Base-by-base conservation (phyloP, 2,329 filamentous ascomycete genomes). In the Paraphoma chrysanthemicola region DNA sequence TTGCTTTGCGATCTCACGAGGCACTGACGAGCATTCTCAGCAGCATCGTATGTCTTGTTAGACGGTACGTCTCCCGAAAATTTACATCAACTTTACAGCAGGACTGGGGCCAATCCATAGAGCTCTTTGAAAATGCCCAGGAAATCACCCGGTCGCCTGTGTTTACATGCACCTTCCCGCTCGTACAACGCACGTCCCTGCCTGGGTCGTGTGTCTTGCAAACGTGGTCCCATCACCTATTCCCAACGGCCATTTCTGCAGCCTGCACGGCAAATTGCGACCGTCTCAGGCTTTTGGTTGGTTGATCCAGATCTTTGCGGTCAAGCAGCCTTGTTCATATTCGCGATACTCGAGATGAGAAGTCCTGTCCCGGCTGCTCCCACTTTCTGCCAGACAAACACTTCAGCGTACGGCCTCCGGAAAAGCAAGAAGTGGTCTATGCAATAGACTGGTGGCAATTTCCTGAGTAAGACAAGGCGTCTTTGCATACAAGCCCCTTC, bases 131-230 rank as follows among this genome's bases (percentile, higher is more conserved):
- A 42, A 53, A 33, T 63, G 46, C 57, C 57, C 44, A 57, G 54
- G 47, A 55, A 48, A 62, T 67, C 65, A 71, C 69, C 70, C 62
- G 57, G 60, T 42, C 16, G 16, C 39, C 63, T 53, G 38, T 68
- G 59, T 67, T 67, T 64, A 63, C 53, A 59, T 77, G 72, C 68
- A 71, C 57, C 62, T 47, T 62, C 31, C 74, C 73, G 71, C 49
- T 54, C 47, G 66, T 53, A 73, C 70, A 70, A 64, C 63, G 70
- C 70, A 73, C 70, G 68, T 64, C 57, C 70, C 56, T 36, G 14
- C 57, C 44, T 59, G 64, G 50, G 61, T 62, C 55, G 44, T 54
- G 64, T 51, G 56, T 51, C 44, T 56, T 60, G 66, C 71, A 75
- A 76, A 76, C 73, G 71, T 75, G 72, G 69, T 63, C 53, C 58